These are phyloP conservation scores for Paecilomyces fulvus DNA, from an alignment of 2,329 filamentous ascomycete genomes.

Conservation along the genomic window DNA sequence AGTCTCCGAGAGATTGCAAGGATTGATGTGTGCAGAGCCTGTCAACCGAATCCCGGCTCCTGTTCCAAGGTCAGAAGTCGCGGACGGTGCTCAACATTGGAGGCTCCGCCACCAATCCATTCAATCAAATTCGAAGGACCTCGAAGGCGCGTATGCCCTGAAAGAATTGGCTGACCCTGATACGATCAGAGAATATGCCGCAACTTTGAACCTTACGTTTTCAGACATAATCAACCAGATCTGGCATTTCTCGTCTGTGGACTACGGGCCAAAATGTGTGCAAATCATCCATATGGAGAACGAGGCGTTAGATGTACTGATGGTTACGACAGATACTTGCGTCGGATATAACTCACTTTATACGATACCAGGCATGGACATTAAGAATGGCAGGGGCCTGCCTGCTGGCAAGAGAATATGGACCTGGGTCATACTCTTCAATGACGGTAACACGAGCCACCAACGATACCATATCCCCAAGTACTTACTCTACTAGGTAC, in stretches of 20 bases:
- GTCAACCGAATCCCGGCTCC: slow-evolving; percentile 14
- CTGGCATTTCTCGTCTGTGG: slow-evolving; percentile 68
- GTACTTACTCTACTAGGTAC: slow-evolving; percentile 42
- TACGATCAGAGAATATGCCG: slow-evolving; percentile 14
- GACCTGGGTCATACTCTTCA: slow-evolving; percentile 63
- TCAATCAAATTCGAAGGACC: slow-evolving; percentile 15
- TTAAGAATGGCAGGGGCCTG: slow-evolving; percentile 22
- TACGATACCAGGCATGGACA: slow-evolving; percentile 39
- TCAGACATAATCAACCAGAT: slow-evolving; percentile 58
- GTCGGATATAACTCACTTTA: slow-evolving; percentile 58
- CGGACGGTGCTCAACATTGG: slow-evolving; percentile 9
- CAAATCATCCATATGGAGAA: slow-evolving; percentile 2
- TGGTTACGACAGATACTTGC: slow-evolving; percentile 48
- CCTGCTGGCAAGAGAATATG: slow-evolving; percentile 51
- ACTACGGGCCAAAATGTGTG: slow-evolving; percentile 57
- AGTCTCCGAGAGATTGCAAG: slow-evolving; percentile 58
- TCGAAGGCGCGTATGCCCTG: slow-evolving; percentile 22
- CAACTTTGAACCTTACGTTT: slow-evolving; percentile 37
- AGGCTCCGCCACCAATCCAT: slow-evolving; percentile 4
- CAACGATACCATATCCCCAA: not conserved
- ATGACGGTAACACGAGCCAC: slow-evolving; percentile 44
- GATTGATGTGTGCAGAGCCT: slow-evolving; percentile 55
- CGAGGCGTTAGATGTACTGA: slow-evolving; percentile 13
- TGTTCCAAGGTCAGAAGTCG: slow-evolving; percentile 10
- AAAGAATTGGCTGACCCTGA: slow-evolving; percentile 15